Base-by-base conservation (phyloP, 2,329 filamentous ascomycete genomes). In the Ceratocystis papillata region DNA sequence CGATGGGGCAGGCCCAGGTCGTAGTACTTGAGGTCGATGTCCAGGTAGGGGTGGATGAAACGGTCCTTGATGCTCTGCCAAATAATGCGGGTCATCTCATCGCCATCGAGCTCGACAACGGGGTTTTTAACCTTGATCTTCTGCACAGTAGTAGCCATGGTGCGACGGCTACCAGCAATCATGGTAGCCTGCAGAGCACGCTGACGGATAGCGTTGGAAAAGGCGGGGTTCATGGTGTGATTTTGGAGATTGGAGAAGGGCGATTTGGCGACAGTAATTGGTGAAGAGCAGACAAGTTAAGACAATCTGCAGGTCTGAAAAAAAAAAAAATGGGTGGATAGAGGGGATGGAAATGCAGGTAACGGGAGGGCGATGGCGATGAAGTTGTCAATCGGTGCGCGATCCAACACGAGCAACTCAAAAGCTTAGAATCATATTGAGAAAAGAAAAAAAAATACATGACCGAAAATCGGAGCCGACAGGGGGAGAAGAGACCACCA, bases 101-200 rank as follows among this genome's bases (percentile, higher is more conserved):
- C 85, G 74, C 93, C 93, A 76, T 97, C 93, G 73, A 97, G 85
- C 81, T 97, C 94, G 77, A 99, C 94, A 76, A 99, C 87, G 71
- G 94, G 94, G 79, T 96, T 97, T 86, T 96, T 92, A 81, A 99
- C 94, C 85, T 96, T 94, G 84, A 97, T 97, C 87, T 97, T 99
- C 74, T 83, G 80, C 72, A 71, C 65, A 71, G 81, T 77, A 69
- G 74, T 74, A 67, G 81, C 79, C 83, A 87, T 85, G 72, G 77
- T 81, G 75, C 77, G 76, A 50, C 61, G 66, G 41, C 62, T 64
- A 33, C 66, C 63, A 28, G 69, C 66, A 62, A 57, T 64, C 63
- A 68, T 66, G 63, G 70, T 68, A 68, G 66, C 64, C 60, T 63
- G 63, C 61, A 66, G 59, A 33, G 65, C 53, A 63, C 68, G 66